Evolutionary conservation across 1,284 basidiomycete species (phyloP).

Genomic region (Trichosporon asahii): DNA sequence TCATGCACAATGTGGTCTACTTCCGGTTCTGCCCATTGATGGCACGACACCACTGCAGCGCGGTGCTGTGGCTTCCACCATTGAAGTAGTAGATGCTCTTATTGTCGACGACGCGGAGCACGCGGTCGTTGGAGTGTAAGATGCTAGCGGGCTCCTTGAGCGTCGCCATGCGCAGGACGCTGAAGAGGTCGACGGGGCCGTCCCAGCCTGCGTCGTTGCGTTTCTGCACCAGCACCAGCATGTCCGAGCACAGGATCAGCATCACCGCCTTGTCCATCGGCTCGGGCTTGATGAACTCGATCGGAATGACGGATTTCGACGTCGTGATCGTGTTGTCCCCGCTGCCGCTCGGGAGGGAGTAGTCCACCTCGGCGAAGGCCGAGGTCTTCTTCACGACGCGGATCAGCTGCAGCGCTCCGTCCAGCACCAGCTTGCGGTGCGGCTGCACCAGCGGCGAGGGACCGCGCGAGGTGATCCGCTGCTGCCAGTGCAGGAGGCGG

Average conservation of each 20-base stretch:
- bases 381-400: slow-evolving; percentile 84
- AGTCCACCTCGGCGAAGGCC: slow-evolving; percentile 70
- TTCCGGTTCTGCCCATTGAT: slow-evolving; percentile 43
- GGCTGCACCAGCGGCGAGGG: slow-evolving; percentile 96
- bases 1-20: slow-evolving; percentile 4
- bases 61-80: slow-evolving; percentile 73
- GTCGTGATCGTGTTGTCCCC: slow-evolving; percentile 45
- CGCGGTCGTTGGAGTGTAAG: slow-evolving; percentile 66
- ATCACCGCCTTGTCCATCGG: slow-evolving; percentile 46
- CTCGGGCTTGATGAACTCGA: slow-evolving; percentile 70
- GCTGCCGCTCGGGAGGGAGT: slow-evolving; percentile 19
- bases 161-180: slow-evolving; percentile 87
- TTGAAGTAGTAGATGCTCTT: slow-evolving; percentile 86
- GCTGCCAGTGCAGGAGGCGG: slow-evolving; percentile 85
- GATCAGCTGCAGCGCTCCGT: slow-evolving; percentile 74
- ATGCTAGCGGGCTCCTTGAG: slow-evolving; percentile 83
- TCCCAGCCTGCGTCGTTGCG: slow-evolving; percentile 66
- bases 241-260: slow-evolving; percentile 63
- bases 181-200: slow-evolving; percentile 79
- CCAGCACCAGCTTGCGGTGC: slow-evolving; percentile 88
- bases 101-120: slow-evolving; percentile 55
- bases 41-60: slow-evolving; percentile 72
- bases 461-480: slow-evolving; percentile 82
- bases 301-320: slow-evolving; percentile 67
- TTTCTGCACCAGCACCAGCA: slow-evolving; percentile 80